Base-by-base conservation (phyloP, 192 early-diverging fungal species). In the Coemansia sp. region DNA sequence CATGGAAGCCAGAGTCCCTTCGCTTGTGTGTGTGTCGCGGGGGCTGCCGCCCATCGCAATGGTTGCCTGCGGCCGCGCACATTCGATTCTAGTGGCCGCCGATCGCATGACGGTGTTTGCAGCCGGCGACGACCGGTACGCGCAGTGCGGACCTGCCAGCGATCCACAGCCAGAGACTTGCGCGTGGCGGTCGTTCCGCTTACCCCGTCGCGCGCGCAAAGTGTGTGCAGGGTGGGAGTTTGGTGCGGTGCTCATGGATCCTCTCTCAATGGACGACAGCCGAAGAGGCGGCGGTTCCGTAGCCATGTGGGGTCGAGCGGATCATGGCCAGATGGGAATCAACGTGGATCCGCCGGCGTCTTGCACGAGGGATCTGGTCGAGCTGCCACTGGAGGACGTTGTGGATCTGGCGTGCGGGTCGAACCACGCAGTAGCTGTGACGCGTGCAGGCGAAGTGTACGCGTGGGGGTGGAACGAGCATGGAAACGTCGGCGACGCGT, bases 401-500 rank as follows among this genome's bases (percentile, higher is more conserved):
- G 9, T 36, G 20, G 71, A 74, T 13, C 59, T 85, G 46, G 61
- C 80, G 3, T 92, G 91, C 72, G 94, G 91, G 23, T 90, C 92
- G 11, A 93, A 94, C 73, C 90, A 92, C 65, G 77, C 81, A 1
- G 58, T 94, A 5, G 87, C 83, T 2, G 58, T 89, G 25, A 74
- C 74, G 0, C 54, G 56, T 1, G 61, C 69, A 5, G 86, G 85
- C 1, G 42, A 54, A 3, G 87, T 85, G 38, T 76, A 77, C 53
- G 71, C 83, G 17, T 96, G 94, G 94, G 94, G 94, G 0, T 96
- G 94, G 94, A 96, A 96, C 69, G 94, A 96, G 69, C 94, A 96
- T 75, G 93, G 93, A 22, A 96, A 94, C 62, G 93, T 91, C 59
- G 89, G 89, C 15, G 72, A 83, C 15, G 84, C 84, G 25, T 62